Conservation (phyloP, 345 rosid genomes). For the Salix caprea region DNA sequence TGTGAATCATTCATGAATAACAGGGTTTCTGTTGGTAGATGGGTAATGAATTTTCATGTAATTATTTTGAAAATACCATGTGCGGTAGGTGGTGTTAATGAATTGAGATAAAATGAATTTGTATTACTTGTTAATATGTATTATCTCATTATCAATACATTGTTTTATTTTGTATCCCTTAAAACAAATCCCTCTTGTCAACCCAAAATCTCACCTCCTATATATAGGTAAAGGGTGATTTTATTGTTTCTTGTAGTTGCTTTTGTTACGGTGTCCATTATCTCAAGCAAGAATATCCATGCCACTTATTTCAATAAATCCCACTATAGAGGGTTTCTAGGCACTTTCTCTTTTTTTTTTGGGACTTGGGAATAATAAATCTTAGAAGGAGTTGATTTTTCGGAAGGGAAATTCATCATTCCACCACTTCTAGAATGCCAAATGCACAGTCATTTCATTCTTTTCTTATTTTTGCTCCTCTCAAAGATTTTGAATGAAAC, state of each 20-base stretch:
- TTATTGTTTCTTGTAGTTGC: not conserved
- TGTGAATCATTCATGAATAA: not conserved
- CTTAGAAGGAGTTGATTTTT: not conserved
- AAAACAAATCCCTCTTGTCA: not conserved
- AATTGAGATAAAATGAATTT: not conserved
- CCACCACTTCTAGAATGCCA: not conserved
- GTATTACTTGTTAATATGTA: not conserved
- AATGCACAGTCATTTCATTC: not conserved
- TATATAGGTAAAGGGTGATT: not conserved
- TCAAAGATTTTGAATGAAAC: conserved; percentile 8
- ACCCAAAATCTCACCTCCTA: not conserved
- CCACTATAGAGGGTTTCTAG: not conserved
- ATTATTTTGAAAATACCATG: not conserved
- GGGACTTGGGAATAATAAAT: not conserved
- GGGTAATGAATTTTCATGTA: not conserved
- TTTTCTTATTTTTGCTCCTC: not conserved
- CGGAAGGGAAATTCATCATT: not conserved
- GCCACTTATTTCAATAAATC: not conserved
- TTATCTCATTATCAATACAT: not conserved
- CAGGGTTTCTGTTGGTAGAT: not conserved
- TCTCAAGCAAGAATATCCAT: not conserved
- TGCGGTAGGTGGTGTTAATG: not conserved
- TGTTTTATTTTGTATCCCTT: not conserved
- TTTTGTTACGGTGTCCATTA: not conserved
- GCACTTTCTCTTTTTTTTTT: not conserved